phyloP scores from a whole-genome alignment of 2,329 filamentous ascomycete genomes.

The Teratosphaeria zuluensis region DNA sequence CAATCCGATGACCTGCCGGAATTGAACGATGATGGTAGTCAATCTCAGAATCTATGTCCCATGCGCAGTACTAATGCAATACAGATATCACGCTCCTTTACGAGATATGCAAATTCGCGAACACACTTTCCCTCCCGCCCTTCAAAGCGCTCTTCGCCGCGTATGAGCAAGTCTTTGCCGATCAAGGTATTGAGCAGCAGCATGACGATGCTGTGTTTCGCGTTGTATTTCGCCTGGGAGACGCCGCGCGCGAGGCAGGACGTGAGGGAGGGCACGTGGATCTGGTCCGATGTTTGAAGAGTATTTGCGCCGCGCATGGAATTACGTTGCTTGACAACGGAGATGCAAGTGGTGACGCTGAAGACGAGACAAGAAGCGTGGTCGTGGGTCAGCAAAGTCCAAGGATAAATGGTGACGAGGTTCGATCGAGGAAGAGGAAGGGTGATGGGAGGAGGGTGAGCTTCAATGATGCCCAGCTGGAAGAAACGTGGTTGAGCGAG shows the following conservation, averaged over 20 bases:
- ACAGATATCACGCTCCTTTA: conserved; percentile 71
- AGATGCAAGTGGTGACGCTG: conserved; percentile 35
- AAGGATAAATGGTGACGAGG: background rate
- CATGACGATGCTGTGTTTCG: conserved; percentile 66
- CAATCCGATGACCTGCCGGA: conserved; percentile 27
- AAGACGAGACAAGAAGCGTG: conserved; percentile 1
- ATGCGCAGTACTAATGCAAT: background rate
- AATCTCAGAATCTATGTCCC: background rate
- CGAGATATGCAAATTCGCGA: conserved; percentile 63
- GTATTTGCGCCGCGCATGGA: conserved; percentile 16
- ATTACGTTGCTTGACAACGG: conserved; percentile 17
- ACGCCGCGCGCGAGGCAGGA: conserved; percentile 26
- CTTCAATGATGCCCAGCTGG: conserved; percentile 46
- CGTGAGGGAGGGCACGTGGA: conserved; percentile 10
- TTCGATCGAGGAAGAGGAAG: conserved; percentile 6
- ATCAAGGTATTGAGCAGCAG: conserved; percentile 60
- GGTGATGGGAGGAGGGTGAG: conserved; percentile 39
- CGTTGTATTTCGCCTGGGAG: conserved; percentile 70
- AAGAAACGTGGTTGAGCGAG: conserved; percentile 38
- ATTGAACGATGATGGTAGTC: conserved; percentile 32
- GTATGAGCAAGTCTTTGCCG: conserved; percentile 66
- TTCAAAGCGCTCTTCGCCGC: conserved; percentile 72
- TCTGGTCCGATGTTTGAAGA: conserved; percentile 18
- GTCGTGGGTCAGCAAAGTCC: conserved; percentile 18
- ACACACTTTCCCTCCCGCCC: conserved; percentile 56